phyloP scores from a whole-genome alignment of 345 rosid genomes.

The Brassica rapa region DNA sequence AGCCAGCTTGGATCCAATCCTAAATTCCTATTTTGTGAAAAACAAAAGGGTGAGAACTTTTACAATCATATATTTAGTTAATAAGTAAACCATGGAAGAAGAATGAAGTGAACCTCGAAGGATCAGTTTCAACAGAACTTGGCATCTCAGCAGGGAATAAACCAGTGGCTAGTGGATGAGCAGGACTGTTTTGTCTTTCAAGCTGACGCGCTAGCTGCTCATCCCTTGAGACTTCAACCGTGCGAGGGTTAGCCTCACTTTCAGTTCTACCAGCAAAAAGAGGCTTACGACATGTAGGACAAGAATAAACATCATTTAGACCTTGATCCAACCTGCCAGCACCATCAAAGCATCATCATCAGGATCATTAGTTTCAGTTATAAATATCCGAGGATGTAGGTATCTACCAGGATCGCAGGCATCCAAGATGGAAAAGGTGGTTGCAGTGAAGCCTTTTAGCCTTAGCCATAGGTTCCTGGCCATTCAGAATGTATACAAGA shows the following conservation, averaged over 20 bases:
- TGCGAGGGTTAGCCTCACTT: constrained; percentile 52
- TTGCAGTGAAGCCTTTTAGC: constrained; percentile 90
- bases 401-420: constrained; percentile 92
- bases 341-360: constrained; percentile 32
- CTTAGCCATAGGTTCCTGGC: constrained; percentile 99
- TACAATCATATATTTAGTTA: neutral
- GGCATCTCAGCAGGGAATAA: constrained; percentile 66
- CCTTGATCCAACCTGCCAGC: constrained; percentile 98
- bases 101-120: constrained; percentile 71
- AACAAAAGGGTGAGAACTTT: constrained; percentile 20
- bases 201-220: constrained; percentile 86
- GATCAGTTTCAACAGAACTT: constrained; percentile 59
- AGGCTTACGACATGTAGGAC: constrained; percentile 99
- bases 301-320: constrained; percentile 82
- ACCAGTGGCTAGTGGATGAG: constrained; percentile 58
- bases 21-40: constrained; percentile 57
- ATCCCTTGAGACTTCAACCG: constrained; percentile 57
- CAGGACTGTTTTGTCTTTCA: constrained; percentile 60
- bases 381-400: constrained; percentile 11
- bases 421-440: constrained; percentile 95
- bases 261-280: constrained; percentile 72
- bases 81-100: neutral
- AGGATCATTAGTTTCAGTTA: constrained; percentile 17
- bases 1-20: constrained; percentile 82
- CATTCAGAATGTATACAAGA: constrained; percentile 39